Base-by-base conservation (phyloP, 345 rosid genomes). In the Bruguiera gymnorhiza region DNA sequence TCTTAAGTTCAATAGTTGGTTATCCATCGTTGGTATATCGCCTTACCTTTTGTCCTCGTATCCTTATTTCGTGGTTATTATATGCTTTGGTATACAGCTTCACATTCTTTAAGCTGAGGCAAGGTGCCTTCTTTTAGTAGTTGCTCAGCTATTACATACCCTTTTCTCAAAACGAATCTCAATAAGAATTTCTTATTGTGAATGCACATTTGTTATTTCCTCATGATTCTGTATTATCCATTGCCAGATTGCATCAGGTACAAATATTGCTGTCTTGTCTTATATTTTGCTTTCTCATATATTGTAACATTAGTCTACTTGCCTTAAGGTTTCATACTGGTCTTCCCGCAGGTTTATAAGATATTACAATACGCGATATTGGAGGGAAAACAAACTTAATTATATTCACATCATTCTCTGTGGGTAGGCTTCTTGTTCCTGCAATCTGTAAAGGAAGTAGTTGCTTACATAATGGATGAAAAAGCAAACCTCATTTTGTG, bases 121-220 rank as follows among this genome's bases (percentile, higher is more conserved):
- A 69, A 63, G 21, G 34, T 55, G 60, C 51, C 68, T 56, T 73
- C 61, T 77, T 75, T 85, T 81, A 67, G 76, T 79, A 23, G 96
- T 88, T 56, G 93, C 93, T 9, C 96, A 88, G 71, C 68, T 90
- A 68, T 73, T 90, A 23, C 96, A 90, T 53, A 23, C 23, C 23
- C 23, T 23, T 23, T 23, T 23, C 23, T 37, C 82, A 80, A 63
- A 68, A 67, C 67, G 60, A 69, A 8, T 27, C 67, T 53, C 83
- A 65, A 60, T 96, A 89, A 83, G 97, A 95, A 77, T 82, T 88
- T 55, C 83, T 95, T 66, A 87, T 95, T 54, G 93, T 95, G 43
- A 95, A 95, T 81, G 89, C 99, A 55, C 97, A 95, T 66, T 76
- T 91, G 39, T 80, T 95, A 70, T 95, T 95, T 79, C 99, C 97